Base-by-base conservation (phyloP, 2,329 filamentous ascomycete species). In the Cylindrodendrum hubeiense region DNA sequence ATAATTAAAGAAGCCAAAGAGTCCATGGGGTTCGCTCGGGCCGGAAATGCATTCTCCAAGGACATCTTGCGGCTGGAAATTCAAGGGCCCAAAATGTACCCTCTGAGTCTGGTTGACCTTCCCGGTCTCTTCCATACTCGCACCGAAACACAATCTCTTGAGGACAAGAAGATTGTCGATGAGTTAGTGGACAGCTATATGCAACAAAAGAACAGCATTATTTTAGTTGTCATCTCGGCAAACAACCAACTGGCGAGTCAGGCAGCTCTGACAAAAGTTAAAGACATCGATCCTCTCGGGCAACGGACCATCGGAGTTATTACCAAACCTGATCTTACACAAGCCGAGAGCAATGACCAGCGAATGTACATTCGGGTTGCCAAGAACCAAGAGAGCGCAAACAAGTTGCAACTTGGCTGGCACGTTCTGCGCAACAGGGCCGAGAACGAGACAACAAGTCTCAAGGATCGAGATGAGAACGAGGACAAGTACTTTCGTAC, bases 221-320 rank as follows among this genome's bases (percentile, higher is more conserved):
- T 90, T 2, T 77, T 91, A 0, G 85, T 86, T 0, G 81, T 89
- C 0, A 76, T 89, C 1, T 80, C 83, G 0, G 86, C 86, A 1
- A 83, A 80, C 37, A 78, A 79, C 15, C 82, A 89, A 44, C 81
- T 83, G 30, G 83, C 83, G 12, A 83, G 84, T 43, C 88, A 91
- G 59, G 77, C 77, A 5, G 82, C 91, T 5, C 74, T 88, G 0
- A 75, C 81, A 0, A 78, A 82, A 13, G 82, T 80, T 3, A 77
- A 79, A 19, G 70, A 78, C 15, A 71, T 83, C 30, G 86, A 89
- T 66, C 76, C 77, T 1, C 68, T 78, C 1, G 78, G 80, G 15
- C 66, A 75, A 2, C 82, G 87, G 2, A 90, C 87, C 0, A 75
- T 90, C 0, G 85, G 87, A 0, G 83, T 90, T 60, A 83, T 90